These are phyloP conservation scores for Aspergillus viridinutans DNA, from an alignment of 2,329 filamentous ascomycete genomes.

Conservation along the genomic window DNA sequence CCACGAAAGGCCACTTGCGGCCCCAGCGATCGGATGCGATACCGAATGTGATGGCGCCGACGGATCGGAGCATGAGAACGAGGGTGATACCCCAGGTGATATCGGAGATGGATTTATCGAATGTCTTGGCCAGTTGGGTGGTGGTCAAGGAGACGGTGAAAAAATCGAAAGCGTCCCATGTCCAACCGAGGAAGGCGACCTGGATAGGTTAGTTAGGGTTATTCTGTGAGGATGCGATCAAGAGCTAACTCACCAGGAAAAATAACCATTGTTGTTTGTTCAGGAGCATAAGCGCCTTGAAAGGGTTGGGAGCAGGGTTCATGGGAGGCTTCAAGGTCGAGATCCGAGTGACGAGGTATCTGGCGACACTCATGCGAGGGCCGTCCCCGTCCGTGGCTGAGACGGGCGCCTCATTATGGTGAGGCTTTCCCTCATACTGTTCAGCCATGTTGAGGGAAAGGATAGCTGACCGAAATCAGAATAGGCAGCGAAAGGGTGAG, in stretches of 20 bases:
- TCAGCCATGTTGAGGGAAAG: neutral
- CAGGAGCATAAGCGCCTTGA: constrained; percentile 48
- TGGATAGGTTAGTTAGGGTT: constrained; percentile 11
- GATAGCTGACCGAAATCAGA: neutral
- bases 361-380: constrained; percentile 30
- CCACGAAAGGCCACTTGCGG: constrained; percentile 56
- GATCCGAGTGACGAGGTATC: constrained; percentile 52
- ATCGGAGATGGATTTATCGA: constrained; percentile 52
- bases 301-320: constrained; percentile 51
- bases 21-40: constrained; percentile 49
- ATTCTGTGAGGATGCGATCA: neutral
- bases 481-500: neutral
- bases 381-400: constrained; percentile 6
- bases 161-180: constrained; percentile 58
- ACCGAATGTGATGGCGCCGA: constrained; percentile 58
- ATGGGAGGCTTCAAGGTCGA: constrained; percentile 54
- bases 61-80: constrained; percentile 58
- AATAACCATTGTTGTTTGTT: constrained; percentile 58
- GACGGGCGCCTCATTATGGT: neutral
- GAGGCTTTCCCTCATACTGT: neutral
- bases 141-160: constrained; percentile 59
- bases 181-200: constrained; percentile 47
- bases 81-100: constrained; percentile 59
- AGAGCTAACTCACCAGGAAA: constrained; percentile 39
- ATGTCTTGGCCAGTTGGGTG: constrained; percentile 49